Evolutionary conservation across 805 yeast genomes (phyloP).

Genomic region (Yarrowia deformans): DNA sequence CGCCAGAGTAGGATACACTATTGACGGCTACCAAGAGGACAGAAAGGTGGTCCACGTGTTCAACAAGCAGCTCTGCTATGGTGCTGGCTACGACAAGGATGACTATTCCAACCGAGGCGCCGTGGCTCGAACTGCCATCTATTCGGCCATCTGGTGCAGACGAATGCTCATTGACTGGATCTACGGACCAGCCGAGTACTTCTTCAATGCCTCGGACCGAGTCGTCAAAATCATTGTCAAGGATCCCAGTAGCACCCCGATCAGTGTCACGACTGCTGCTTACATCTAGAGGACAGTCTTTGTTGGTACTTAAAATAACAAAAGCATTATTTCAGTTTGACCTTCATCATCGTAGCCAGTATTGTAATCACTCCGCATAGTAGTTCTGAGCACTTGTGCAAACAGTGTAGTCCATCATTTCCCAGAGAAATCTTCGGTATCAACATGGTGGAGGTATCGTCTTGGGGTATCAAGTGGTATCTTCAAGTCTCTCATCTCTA

Average conservation of each 20-base stretch:
- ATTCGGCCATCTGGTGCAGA: constrained; percentile 31
- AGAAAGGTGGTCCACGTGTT: constrained; percentile 37
- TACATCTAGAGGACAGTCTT: not conserved
- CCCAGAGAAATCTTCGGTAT: too few relatives aligned
- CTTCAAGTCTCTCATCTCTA: not conserved
- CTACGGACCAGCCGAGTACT: constrained; percentile 36
- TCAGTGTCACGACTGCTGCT: constrained; percentile 31
- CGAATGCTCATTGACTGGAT: constrained; percentile 35
- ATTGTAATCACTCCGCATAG: too few relatives aligned
- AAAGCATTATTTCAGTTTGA: too few relatives aligned
- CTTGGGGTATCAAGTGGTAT: too few relatives aligned
- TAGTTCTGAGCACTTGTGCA: too few relatives aligned
- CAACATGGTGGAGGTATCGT: too few relatives aligned
- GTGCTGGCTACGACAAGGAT: constrained; percentile 17
- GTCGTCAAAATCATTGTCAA: constrained; percentile 22
- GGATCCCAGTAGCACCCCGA: constrained; percentile 28
- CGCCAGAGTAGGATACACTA: constrained; percentile 18
- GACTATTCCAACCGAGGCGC: constrained; percentile 8
- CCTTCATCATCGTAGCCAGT: too few relatives aligned
- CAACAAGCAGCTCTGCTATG: constrained; percentile 38
- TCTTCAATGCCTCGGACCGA: constrained; percentile 31
- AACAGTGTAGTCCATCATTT: too few relatives aligned
- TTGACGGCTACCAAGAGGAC: constrained; percentile 3
- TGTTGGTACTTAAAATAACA: too few relatives aligned
- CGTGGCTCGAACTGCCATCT: constrained; percentile 18